Percentiles rank a stretch among this genome's conserved stretches.
Conservation (phyloP, 192 early-diverging fungal species). For the Podila clonocystis region DNA sequence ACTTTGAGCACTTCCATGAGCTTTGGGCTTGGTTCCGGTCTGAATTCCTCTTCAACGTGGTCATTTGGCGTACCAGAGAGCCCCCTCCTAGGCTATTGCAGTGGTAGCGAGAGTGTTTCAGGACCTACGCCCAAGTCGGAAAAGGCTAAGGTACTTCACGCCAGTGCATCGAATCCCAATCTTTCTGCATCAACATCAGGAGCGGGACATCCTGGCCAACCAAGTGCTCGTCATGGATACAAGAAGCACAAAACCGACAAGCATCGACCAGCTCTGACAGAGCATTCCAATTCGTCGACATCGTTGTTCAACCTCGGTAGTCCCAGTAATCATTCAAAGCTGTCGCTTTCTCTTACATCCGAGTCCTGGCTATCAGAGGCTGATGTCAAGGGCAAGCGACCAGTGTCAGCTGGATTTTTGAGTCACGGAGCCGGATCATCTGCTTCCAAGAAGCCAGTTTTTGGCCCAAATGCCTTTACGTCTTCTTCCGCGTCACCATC, state of each 20-base stretch:
- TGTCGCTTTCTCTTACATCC: conserved; percentile 6
- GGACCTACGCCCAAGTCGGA: neutral
- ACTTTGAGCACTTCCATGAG: conserved; percentile 3
- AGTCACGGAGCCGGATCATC: neutral
- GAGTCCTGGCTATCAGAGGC: neutral
- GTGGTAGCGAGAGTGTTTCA: conserved; percentile 9
- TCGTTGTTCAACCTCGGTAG: conserved; percentile 16
- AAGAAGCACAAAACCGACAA: conserved; percentile 32
- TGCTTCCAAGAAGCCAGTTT: neutral
- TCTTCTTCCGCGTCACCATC: neutral
- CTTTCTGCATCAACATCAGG: neutral
- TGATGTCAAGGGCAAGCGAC: conserved; percentile 25
- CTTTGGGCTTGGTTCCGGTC: neutral
- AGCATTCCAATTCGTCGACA: neutral
- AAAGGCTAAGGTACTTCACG: neutral
- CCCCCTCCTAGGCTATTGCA: conserved; percentile 4
- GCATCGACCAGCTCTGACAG: neutral
- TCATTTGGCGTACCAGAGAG: conserved; percentile 23
- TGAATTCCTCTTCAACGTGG: neutral
- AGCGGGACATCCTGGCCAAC: neutral
- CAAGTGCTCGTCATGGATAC: neutral
- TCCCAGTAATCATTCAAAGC: conserved; percentile 13
- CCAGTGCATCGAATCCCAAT: neutral
- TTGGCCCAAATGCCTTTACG: neutral
- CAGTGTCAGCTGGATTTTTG: neutral